Percentiles rank a stretch among this genome's conserved stretches.
Evolutionary conservation across 2,329 filamentous ascomycete genomes (phyloP).

Genomic region (Dothiorella sarmentorum): DNA sequence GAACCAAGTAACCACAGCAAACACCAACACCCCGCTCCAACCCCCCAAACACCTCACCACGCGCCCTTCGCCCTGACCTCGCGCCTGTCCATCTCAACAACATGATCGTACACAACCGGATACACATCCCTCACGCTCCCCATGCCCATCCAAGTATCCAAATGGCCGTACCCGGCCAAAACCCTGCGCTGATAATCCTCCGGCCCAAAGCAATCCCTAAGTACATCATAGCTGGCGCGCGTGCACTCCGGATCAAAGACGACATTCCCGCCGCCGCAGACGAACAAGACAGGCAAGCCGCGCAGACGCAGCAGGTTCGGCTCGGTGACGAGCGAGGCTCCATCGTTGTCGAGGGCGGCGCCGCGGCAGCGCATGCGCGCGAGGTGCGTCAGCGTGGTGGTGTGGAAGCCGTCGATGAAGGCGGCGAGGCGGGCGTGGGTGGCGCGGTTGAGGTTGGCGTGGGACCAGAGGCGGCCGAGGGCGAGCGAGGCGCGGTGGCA

Average conservation of each 20-base stretch:
- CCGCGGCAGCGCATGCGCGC: slow-evolving; percentile 50
- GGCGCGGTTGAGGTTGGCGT: slow-evolving; percentile 62
- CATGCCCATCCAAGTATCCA: background rate
- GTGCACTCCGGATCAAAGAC: slow-evolving; percentile 55
- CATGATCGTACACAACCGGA: too few relatives aligned
- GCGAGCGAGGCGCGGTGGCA: slow-evolving; percentile 61
- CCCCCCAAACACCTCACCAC: too few relatives aligned
- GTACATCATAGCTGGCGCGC: slow-evolving; percentile 51
- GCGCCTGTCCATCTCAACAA: too few relatives aligned
- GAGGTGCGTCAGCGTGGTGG: slow-evolving; percentile 55
- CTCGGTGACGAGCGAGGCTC: slow-evolving; percentile 14
- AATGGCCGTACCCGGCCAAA: slow-evolving; percentile 39
- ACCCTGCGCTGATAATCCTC: slow-evolving; percentile 51
- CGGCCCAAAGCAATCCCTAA: slow-evolving; percentile 52
- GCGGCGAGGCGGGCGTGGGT: slow-evolving; percentile 61
- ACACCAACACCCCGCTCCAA: too few relatives aligned
- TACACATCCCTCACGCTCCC: background rate
- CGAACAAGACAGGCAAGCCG: slow-evolving; percentile 19
- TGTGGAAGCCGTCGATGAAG: slow-evolving; percentile 62
- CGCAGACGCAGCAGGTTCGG: slow-evolving; percentile 19
- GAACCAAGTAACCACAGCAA: too few relatives aligned
- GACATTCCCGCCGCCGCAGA: slow-evolving; percentile 40
- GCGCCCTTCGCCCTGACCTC: too few relatives aligned
- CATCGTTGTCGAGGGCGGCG: background rate
- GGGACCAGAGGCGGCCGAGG: slow-evolving; percentile 61